Evolutionary conservation across 2,329 filamentous ascomycete genomes (phyloP).

Genomic region (Metarhizium guizhouense): DNA sequence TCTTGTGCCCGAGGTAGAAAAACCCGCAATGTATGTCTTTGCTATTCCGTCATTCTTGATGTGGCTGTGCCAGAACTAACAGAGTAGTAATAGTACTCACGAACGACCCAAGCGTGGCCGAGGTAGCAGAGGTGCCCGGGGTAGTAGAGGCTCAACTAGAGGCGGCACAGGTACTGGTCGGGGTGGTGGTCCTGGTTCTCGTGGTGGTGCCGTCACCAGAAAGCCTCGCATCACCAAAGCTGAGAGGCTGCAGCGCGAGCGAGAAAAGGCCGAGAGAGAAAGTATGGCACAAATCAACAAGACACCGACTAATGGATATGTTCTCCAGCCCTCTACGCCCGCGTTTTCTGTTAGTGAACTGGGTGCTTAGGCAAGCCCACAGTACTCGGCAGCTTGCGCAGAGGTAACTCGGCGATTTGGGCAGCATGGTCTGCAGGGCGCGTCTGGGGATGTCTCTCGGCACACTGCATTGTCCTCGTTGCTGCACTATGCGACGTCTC

Average conservation of each 20-base stretch:
- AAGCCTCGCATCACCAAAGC: constrained; percentile 84
- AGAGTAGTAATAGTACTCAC: constrained; percentile 46
- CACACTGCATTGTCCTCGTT: neutral
- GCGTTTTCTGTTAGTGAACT: constrained; percentile 28
- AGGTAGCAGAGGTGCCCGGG: constrained; percentile 40
- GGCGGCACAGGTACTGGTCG: constrained; percentile 34
- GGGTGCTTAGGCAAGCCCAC: constrained; percentile 16
- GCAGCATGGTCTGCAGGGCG: neutral
- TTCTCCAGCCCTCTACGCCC: constrained; percentile 28
- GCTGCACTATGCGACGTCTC: neutral
- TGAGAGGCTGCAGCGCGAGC: constrained; percentile 71
- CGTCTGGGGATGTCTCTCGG: neutral
- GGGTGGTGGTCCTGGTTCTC: constrained; percentile 55
- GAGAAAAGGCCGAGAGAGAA: constrained; percentile 71
- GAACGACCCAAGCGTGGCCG: constrained; percentile 63
- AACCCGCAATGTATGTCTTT: constrained; percentile 40
- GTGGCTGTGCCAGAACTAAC: neutral
- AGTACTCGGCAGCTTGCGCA: neutral
- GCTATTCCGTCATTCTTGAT: neutral
- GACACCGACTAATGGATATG: constrained; percentile 27
- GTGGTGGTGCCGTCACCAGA: constrained; percentile 63
- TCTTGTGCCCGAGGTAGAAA: constrained; percentile 78
- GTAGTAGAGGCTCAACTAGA: constrained; percentile 56
- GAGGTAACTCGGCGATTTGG: neutral
- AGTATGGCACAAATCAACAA: constrained; percentile 30